Percentiles rank a stretch among this genome's conserved stretches.
Evolutionary conservation across 1,284 basidiomycete species (phyloP).

Genomic region (Fistulinella staudtii): DNA sequence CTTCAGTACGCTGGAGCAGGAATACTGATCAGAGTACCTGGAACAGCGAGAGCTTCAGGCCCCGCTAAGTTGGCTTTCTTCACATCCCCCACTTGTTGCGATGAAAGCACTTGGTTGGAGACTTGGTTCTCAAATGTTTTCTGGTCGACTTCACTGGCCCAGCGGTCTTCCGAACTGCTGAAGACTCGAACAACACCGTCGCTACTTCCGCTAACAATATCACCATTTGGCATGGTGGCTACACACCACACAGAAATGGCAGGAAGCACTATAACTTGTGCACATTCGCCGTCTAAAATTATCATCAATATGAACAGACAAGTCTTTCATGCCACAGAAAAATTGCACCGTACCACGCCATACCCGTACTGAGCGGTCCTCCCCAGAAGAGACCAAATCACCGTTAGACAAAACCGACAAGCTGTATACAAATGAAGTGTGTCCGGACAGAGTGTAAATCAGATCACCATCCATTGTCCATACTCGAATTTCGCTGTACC

Average conservation of each 20-base stretch:
- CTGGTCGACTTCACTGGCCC: slow-evolving; percentile 64
- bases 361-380: slow-evolving; percentile 78
- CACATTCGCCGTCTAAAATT: slow-evolving; percentile 63
- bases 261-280: slow-evolving; percentile 87
- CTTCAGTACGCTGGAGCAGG: slow-evolving; percentile 7
- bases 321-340: neutral
- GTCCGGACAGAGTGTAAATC: slow-evolving; percentile 80
- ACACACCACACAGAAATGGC: slow-evolving; percentile 95
- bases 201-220: slow-evolving; percentile 88
- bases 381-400: slow-evolving; percentile 74
- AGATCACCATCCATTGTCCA: slow-evolving; percentile 83
- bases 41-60: slow-evolving; percentile 68
- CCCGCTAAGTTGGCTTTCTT: slow-evolving; percentile 88
- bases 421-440: slow-evolving; percentile 96
- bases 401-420: slow-evolving; percentile 76
- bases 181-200: slow-evolving; percentile 90
- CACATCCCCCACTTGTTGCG: slow-evolving; percentile 88
- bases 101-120: slow-evolving; percentile 63
- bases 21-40: slow-evolving; percentile 45
- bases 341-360: slow-evolving; percentile 57
- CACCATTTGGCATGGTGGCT: slow-evolving; percentile 79
- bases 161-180: slow-evolving; percentile 69
- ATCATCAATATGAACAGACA: neutral
- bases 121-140: slow-evolving; percentile 73
- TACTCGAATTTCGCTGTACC: slow-evolving; percentile 77